These are phyloP conservation scores for Paracamarosporium sp. DNA, from an alignment of 2,329 filamentous ascomycete genomes.

Conservation along the genomic window DNA sequence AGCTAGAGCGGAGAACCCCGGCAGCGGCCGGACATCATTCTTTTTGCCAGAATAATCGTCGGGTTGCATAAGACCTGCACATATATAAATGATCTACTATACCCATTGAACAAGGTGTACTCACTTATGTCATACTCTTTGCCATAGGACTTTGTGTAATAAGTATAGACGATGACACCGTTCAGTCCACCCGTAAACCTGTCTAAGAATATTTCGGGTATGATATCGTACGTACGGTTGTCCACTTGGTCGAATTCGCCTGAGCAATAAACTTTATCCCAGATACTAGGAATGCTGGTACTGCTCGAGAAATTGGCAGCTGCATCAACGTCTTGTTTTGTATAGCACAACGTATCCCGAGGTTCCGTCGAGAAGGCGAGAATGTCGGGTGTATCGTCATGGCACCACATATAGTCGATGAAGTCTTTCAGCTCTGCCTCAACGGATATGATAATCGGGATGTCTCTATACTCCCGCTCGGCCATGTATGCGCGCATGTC, in stretches of 20 bases:
- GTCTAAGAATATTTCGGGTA: neutral
- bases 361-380: neutral
- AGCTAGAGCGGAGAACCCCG: neutral
- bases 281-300: neutral
- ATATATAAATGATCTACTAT: neutral
- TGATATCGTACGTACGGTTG: neutral
- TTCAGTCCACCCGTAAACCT: neutral
- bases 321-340: neutral
- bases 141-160: neutral
- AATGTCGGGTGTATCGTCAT: neutral
- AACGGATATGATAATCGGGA: neutral
- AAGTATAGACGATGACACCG: neutral
- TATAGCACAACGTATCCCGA: neutral
- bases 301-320: neutral
- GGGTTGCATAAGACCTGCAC: too few species aligned
- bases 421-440: neutral
- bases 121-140: neutral
- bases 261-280: neutral
- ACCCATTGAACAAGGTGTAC: too few species aligned
- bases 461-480: neutral
- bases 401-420: conserved; percentile 6
- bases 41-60: neutral
- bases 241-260: neutral
- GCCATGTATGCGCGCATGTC: conserved; percentile 3
- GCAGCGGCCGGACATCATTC: neutral